Evolutionary conservation across 495 filamentous ascomycete species (phyloP).

Genomic region (Tuber melanosporum): DNA sequence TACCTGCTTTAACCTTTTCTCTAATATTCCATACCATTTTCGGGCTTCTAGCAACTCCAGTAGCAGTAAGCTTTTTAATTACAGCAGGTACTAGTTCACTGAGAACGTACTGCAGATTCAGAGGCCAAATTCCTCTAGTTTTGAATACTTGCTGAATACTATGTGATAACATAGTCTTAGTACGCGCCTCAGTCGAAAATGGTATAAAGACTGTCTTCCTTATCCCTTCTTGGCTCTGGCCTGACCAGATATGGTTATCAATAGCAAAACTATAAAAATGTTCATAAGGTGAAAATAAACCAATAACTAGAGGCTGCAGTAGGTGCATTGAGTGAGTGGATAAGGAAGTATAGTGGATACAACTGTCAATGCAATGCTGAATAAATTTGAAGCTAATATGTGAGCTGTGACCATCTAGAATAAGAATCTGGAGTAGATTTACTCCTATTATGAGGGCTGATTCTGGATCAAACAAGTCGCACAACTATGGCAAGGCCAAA

Average conservation of each 20-base stretch:
- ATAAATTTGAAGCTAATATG: slow-evolving; percentile 12
- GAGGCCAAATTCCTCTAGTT: background rate
- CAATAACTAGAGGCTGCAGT: slow-evolving; percentile 9
- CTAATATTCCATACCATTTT: background rate
- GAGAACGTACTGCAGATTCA: background rate
- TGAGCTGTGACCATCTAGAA: slow-evolving; percentile 15
- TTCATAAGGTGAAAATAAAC: background rate
- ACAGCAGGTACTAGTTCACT: background rate
- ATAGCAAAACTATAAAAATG: slow-evolving; percentile 4
- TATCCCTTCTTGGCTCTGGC: background rate
- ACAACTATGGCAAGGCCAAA: background rate
- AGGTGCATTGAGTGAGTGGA: background rate
- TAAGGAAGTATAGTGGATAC: background rate
- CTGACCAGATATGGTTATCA: background rate
- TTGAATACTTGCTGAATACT: background rate
- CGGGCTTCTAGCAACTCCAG: background rate
- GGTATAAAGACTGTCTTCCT: background rate
- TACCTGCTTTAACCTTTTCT: background rate
- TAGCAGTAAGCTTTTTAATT: background rate
- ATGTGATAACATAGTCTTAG: background rate
- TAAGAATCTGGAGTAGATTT: background rate
- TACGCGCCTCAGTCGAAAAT: background rate
- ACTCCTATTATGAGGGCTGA: background rate
- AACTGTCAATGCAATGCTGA: slow-evolving; percentile 4
- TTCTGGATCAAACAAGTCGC: slow-evolving; percentile 5